Percentiles rank a stretch among this genome's conserved stretches.
phyloP scores from a whole-genome alignment of 2,329 filamentous ascomycete species.

The Botrytis porri region DNA sequence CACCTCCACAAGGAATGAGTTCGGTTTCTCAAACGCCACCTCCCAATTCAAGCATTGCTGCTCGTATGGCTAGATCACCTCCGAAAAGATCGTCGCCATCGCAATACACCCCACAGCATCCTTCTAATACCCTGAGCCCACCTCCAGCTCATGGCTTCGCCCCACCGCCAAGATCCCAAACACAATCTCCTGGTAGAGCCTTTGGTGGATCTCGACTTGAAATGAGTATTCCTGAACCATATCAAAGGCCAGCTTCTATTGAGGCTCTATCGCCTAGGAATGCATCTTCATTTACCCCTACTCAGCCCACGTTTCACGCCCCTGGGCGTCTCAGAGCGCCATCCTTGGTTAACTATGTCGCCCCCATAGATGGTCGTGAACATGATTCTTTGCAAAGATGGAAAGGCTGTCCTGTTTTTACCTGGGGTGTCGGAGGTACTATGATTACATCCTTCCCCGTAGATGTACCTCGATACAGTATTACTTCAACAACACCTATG shows the following conservation, averaged over 20 bases:
- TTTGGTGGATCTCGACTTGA: constrained; percentile 47
- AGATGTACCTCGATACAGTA: constrained; percentile 80
- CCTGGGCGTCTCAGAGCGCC: constrained; percentile 47
- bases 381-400: constrained; percentile 81
- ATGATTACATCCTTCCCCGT: constrained; percentile 85
- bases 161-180: constrained; percentile 58
- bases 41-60: constrained; percentile 42
- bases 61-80: constrained; percentile 50
- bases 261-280: constrained; percentile 34
- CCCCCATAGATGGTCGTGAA: constrained; percentile 63
- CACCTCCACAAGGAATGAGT: constrained; percentile 34
- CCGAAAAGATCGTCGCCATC: constrained; percentile 52
- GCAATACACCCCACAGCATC: constrained; percentile 47
- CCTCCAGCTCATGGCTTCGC: constrained; percentile 40
- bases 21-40: constrained; percentile 49
- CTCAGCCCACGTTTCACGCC: constrained; percentile 21
- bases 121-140: constrained; percentile 31
- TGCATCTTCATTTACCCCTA: constrained; percentile 17
- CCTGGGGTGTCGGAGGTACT: constrained; percentile 82
- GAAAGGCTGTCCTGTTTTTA: constrained; percentile 84
- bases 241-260: constrained; percentile 53
- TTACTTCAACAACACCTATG: constrained; percentile 64
- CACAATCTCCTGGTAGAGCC: constrained; percentile 58
- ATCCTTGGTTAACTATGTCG: constrained; percentile 56
- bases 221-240: constrained; percentile 40